A percentile compares a stretch with the other conserved stretches of the same genome.
These are phyloP conservation scores for Batrachochytrium dendrobatidis DNA, from an alignment of 371 early-diverging fungal species.

Conservation along the genomic window DNA sequence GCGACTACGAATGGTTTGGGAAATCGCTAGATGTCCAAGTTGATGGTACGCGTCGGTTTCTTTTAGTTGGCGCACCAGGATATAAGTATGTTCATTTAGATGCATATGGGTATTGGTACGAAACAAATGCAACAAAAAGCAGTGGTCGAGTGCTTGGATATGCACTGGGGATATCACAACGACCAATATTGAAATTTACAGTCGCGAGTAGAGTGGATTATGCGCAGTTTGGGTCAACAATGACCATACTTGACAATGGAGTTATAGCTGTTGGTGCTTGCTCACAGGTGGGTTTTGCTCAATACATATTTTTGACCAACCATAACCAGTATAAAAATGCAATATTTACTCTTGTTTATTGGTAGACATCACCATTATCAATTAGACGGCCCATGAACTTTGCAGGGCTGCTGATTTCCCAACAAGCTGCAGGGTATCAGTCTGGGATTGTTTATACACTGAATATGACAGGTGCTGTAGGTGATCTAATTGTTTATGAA, in stretches of 20 bases:
- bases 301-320: not conserved
- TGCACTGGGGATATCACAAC: no score
- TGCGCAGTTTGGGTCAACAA: conserved; percentile 36
- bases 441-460: not conserved
- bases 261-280: not conserved
- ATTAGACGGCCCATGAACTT: not conserved
- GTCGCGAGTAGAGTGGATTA: conserved; percentile 35
- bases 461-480: not conserved
- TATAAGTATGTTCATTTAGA: conserved; percentile 1
- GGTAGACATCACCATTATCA: not conserved
- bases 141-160: conserved; percentile 13
- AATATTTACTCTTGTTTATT: not conserved
- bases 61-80: conserved; percentile 22
- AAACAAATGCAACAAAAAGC: conserved; percentile 40
- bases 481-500: not conserved
- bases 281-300: not conserved
- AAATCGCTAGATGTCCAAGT: conserved; percentile 12
- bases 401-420: not conserved
- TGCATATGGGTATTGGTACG: conserved; percentile 22
- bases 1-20: conserved; percentile 42
- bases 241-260: not conserved
- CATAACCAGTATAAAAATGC: no score
- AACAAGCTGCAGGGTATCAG: not conserved
- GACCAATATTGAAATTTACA: conserved; percentile 9
- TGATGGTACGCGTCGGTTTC: not conserved